Conservation (phyloP, 495 filamentous ascomycete species). For the Aspergillus funiculosus region DNA sequence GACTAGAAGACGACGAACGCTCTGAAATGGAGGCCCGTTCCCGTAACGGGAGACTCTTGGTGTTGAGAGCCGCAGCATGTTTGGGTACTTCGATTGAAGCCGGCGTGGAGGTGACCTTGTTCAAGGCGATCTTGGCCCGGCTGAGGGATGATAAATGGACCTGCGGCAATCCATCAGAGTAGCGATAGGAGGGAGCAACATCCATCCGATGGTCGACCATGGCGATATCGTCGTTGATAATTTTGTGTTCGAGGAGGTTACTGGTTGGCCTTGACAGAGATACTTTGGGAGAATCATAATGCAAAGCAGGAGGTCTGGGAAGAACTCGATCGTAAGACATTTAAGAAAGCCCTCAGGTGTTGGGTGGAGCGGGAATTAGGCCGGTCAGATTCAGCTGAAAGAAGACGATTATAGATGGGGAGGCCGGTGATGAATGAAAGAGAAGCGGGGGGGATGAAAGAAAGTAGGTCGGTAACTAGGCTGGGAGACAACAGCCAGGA, state of each 20-base stretch:
- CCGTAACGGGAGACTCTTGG: conserved; percentile 22
- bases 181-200: conserved; percentile 18
- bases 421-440: conserved; percentile 14
- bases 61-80: conserved; percentile 10
- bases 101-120: conserved; percentile 15
- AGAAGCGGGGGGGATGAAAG: conserved; percentile 7
- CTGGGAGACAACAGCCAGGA: conserved; percentile 1
- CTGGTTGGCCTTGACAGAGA: conserved; percentile 31
- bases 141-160: conserved; percentile 31
- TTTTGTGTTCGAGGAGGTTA: conserved; percentile 45
- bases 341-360: conserved; percentile 27
- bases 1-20: conserved; percentile 32
- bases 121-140: conserved; percentile 20
- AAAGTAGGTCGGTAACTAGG: conserved; percentile 11
- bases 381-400: conserved; percentile 17
- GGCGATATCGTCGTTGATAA: conserved; percentile 42
- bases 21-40: conserved; percentile 27
- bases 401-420: conserved; percentile 15
- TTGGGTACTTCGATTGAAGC: conserved; percentile 15
- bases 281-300: conserved; percentile 36
- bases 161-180: conserved; percentile 25
- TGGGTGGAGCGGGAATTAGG: conserved; percentile 5
- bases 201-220: conserved; percentile 16
- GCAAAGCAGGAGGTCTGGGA: conserved; percentile 44
- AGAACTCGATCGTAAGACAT: conserved; percentile 57